These are phyloP conservation scores for Trypanosoma lewisi DNA, from an alignment of 208 protist species.

Conservation along the genomic window DNA sequence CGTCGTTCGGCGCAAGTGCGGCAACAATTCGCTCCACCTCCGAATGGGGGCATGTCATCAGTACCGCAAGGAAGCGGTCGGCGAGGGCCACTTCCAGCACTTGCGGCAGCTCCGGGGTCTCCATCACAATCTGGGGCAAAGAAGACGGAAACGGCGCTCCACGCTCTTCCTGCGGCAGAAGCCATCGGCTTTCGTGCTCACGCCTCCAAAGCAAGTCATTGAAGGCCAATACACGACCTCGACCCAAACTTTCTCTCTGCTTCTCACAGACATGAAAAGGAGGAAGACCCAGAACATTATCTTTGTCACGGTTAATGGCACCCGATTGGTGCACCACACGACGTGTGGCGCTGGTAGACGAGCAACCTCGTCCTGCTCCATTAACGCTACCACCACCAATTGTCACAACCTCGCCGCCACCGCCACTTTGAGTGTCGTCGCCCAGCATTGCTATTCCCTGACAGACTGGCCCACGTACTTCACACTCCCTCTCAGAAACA, in stretches of 20 bases:
- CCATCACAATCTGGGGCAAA: conserved; percentile 26
- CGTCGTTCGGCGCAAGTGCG: conserved; percentile 26
- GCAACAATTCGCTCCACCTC: conserved; percentile 50
- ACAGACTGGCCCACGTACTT: neutral
- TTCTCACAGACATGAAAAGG: too few relatives aligned
- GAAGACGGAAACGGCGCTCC: neutral
- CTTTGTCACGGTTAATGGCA: conserved; percentile 3
- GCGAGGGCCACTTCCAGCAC: conserved; percentile 38
- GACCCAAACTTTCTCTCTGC: neutral
- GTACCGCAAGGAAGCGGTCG: conserved; percentile 37
- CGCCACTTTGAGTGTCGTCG: neutral
- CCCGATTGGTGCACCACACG: conserved; percentile 11
- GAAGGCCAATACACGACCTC: conserved; percentile 9
- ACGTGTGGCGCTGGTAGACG: neutral
- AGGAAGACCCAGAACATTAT: neutral
- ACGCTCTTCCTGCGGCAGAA: neutral
- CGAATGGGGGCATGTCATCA: conserved; percentile 32
- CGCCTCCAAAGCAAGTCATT: conserved; percentile 15
- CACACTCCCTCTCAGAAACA: neutral
- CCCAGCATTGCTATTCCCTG: neutral
- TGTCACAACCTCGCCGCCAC: neutral
- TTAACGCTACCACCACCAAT: neutral
- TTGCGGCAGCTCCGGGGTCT: conserved; percentile 31
- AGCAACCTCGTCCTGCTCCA: neutral
- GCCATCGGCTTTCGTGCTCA: conserved; percentile 9